phyloP scores from a whole-genome alignment of 1,284 basidiomycete species.

The Salmacisia buchloeana region DNA sequence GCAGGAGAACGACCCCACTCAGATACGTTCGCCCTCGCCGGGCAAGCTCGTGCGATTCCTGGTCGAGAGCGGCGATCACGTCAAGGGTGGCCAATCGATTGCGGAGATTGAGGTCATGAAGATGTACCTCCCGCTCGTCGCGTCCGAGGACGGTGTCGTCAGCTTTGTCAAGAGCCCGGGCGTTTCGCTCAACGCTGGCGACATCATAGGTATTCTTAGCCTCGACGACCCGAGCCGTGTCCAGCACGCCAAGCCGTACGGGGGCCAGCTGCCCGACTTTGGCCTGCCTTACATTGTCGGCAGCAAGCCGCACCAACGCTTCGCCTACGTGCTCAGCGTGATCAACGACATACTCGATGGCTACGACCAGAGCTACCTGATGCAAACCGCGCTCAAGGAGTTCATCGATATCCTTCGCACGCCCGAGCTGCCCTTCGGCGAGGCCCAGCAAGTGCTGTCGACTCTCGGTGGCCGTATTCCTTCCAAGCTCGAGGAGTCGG shows the following conservation, averaged over 20 bases:
- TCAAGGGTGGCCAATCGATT: constrained; percentile 91
- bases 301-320: constrained; percentile 83
- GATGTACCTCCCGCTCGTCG: constrained; percentile 61
- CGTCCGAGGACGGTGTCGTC: constrained; percentile 82
- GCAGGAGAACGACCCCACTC: constrained; percentile 98
- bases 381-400: constrained; percentile 75
- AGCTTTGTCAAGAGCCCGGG: constrained; percentile 92
- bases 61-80: constrained; percentile 93
- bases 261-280: constrained; percentile 66
- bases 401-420: constrained; percentile 72
- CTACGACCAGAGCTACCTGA: constrained; percentile 44
- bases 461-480: constrained; percentile 91
- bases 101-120: constrained; percentile 79
- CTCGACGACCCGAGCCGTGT: constrained; percentile 95
- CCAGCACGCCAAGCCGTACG: constrained; percentile 96
- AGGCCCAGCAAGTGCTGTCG: constrained; percentile 76
- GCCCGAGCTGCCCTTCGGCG: constrained; percentile 82
- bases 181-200: constrained; percentile 91
- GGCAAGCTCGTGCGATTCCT: constrained; percentile 94
- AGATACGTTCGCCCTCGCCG: constrained; percentile 89
- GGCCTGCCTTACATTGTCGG: constrained; percentile 77
- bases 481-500: constrained; percentile 64
- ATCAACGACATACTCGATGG: constrained; percentile 70
- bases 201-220: constrained; percentile 93
- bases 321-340: constrained; percentile 69